phyloP scores from a whole-genome alignment of 371 early-diverging fungal genomes.

The Blyttiomyces sp. region DNA sequence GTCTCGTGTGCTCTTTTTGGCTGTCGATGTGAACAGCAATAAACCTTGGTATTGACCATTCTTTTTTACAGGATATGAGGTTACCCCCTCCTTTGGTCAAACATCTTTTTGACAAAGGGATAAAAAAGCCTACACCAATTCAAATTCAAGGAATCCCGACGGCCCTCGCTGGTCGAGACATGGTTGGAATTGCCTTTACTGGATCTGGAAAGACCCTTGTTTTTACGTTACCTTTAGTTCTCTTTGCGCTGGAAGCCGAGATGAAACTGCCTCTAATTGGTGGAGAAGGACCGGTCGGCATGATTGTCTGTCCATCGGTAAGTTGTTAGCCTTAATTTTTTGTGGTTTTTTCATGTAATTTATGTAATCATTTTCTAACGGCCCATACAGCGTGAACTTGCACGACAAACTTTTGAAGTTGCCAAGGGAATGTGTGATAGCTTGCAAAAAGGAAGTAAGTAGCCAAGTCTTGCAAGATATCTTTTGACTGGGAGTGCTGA shows the following conservation, averaged over 20 bases:
- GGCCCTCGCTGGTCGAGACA: constrained; percentile 61
- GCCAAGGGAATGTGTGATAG: constrained; percentile 62
- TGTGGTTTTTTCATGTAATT: not conserved
- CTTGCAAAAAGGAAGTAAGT: constrained; percentile 25
- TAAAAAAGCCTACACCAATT: constrained; percentile 62
- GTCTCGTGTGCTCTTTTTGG: too few species aligned
- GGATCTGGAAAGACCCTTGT: constrained; percentile 72
- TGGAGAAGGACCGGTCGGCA: constrained; percentile 88
- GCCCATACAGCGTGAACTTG: constrained; percentile 75
- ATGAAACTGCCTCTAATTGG: constrained; percentile 68
- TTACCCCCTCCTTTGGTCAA: constrained; percentile 46
- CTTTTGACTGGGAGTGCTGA: not conserved
- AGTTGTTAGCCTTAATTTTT: constrained; percentile 20
- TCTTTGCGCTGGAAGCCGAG: constrained; percentile 81
- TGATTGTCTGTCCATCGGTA: constrained; percentile 87
- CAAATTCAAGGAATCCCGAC: constrained; percentile 70
- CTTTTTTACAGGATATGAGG: constrained; percentile 39
- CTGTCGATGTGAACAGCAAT: not conserved
- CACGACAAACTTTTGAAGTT: constrained; percentile 80
- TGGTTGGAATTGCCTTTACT: constrained; percentile 76
- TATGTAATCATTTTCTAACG: not conserved
- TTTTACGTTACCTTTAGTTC: constrained; percentile 67
- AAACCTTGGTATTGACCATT: not conserved
- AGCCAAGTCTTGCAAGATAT: not conserved
- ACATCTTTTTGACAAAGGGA: constrained; percentile 47